These are phyloP conservation scores for Pascua sp. DNA, from an alignment of 1,284 basidiomycete species.

Conservation along the genomic window DNA sequence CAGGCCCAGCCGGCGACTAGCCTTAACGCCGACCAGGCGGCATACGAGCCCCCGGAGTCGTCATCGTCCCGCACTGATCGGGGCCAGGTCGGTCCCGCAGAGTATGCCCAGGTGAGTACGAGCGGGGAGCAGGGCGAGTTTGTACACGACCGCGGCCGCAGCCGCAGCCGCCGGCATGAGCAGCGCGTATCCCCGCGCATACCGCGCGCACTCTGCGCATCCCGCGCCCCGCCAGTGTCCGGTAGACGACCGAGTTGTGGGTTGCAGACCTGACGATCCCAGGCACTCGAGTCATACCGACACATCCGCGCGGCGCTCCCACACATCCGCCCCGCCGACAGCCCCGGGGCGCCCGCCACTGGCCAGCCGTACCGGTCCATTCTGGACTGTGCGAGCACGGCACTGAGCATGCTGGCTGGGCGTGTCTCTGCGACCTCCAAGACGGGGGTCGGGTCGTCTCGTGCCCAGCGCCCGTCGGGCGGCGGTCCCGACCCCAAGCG, in stretches of 20 bases:
- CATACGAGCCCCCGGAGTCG: neutral
- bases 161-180: too few relatives aligned
- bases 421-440: conserved; percentile 2
- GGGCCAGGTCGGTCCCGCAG: conserved; percentile 18
- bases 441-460: neutral
- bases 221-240: too few relatives aligned
- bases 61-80: neutral
- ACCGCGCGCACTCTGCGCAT: too few relatives aligned
- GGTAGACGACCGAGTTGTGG: too few relatives aligned
- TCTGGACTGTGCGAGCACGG: conserved; percentile 28
- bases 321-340: conserved; percentile 22
- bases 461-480: neutral
- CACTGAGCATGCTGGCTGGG: conserved; percentile 25
- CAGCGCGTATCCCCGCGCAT: too few relatives aligned
- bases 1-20: conserved; percentile 17
- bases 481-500: conserved; percentile 11
- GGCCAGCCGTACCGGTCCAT: conserved; percentile 28
- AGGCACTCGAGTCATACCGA: conserved; percentile 26
- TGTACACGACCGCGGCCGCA: neutral
- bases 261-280: conserved; percentile 3
- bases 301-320: conserved; percentile 28
- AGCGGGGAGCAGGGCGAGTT: neutral
- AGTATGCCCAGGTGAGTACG: conserved; percentile 35
- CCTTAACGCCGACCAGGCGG: neutral
- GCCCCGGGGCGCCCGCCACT: neutral